Conservation (phyloP, 495 filamentous ascomycete species). For the Aspergillus campestris region DNA sequence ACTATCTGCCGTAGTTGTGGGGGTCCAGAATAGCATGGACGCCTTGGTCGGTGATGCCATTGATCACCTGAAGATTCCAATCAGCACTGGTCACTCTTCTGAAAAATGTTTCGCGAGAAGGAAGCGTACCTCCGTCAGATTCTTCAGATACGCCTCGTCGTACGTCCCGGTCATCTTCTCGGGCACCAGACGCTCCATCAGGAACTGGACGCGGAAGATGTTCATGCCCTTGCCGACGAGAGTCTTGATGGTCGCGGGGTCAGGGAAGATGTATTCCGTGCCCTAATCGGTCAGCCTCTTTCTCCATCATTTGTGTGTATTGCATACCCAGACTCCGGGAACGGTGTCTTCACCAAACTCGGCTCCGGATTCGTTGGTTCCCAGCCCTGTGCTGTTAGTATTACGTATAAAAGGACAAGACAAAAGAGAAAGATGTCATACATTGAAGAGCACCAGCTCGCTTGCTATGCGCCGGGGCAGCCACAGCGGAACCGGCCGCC, state of each 20-base stretch:
- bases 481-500: conserved; percentile 19
- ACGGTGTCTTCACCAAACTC: conserved; percentile 39
- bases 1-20: conserved; percentile 60
- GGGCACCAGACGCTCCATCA: conserved; percentile 63
- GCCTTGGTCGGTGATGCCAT: conserved; percentile 52
- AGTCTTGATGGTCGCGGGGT: conserved; percentile 45
- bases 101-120: background rate
- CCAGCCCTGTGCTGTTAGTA: conserved; percentile 10
- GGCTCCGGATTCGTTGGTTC: conserved; percentile 40
- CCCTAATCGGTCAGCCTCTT: conserved; percentile 19
- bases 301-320: too few species aligned
- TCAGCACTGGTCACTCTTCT: too few species aligned
- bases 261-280: conserved; percentile 56
- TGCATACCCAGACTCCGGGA: conserved; percentile 29
- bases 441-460: conserved; percentile 18
- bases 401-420: background rate
- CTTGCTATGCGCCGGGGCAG: conserved; percentile 17
- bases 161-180: conserved; percentile 34
- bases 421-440: conserved; percentile 32
- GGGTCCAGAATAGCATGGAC: conserved; percentile 60
- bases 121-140: conserved; percentile 32
- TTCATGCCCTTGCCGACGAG: conserved; percentile 58
- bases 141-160: conserved; percentile 33
- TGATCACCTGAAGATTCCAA: conserved; percentile 37
- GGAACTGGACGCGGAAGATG: conserved; percentile 59